Percentiles rank a stretch among this genome's conserved stretches.
Evolutionary conservation across 257 asterid genomes (phyloP).

Genomic region (Hygrophila difformis): DNA sequence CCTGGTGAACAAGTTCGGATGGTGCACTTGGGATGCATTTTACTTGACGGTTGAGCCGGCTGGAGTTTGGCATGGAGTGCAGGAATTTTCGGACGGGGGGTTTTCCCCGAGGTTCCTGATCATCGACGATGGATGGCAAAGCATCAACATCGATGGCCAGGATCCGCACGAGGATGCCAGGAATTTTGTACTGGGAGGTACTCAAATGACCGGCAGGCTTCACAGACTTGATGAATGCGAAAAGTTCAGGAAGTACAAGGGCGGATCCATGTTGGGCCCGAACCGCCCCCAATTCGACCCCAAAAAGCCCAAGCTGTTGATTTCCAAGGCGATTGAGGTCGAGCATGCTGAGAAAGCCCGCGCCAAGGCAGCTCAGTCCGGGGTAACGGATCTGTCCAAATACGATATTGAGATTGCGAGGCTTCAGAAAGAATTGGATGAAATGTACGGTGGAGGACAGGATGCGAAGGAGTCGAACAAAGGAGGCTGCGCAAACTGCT

Average conservation of each 20-base stretch:
- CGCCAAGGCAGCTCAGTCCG: conserved; percentile 39
- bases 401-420: conserved; percentile 25
- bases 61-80: conserved; percentile 44
- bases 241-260: conserved; percentile 41
- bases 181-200: conserved; percentile 55
- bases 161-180: conserved; percentile 38
- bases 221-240: conserved; percentile 58
- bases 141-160: conserved; percentile 40
- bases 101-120: conserved; percentile 50
- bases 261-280: conserved; percentile 38
- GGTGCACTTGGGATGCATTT: conserved; percentile 72
- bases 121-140: conserved; percentile 81
- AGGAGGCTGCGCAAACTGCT: conserved; percentile 21
- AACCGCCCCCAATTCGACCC: conserved; percentile 39
- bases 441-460: conserved; percentile 30
- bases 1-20: conserved; percentile 48
- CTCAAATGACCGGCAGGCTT: conserved; percentile 69
- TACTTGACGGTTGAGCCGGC: conserved; percentile 52
- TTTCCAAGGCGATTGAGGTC: conserved; percentile 62
- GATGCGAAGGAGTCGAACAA: conserved; percentile 15
- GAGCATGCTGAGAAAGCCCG: conserved; percentile 57
- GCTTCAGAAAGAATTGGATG: conserved; percentile 31
- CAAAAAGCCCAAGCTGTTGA: conserved; percentile 51
- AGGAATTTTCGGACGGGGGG: conserved; percentile 49
- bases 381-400: conserved; percentile 27